Evolutionary conservation across 257 asterid genomes (phyloP).

Genomic region (Marsdenia floribunda): DNA sequence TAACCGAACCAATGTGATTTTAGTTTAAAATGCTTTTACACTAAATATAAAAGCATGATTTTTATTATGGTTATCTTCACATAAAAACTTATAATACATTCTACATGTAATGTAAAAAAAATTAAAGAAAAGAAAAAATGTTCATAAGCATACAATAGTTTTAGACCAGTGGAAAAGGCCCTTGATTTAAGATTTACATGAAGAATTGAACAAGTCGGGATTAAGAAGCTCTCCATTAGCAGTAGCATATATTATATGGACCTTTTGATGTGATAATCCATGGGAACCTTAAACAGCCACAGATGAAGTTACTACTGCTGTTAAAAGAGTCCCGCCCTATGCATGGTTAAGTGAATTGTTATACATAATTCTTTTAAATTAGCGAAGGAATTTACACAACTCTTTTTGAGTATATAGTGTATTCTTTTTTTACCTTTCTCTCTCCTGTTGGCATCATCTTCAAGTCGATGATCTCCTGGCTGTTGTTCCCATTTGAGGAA

Average conservation of each 20-base stretch:
- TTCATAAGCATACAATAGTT: no score
- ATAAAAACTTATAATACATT: no score
- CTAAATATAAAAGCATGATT: no score
- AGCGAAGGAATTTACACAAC: constrained; percentile 5
- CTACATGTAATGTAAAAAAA: no score
- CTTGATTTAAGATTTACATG: background rate
- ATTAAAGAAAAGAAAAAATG: no score
- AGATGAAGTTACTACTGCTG: background rate
- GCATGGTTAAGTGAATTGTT: background rate
- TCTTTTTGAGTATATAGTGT: background rate
- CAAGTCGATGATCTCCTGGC: background rate
- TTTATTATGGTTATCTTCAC: no score
- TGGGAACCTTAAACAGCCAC: background rate
- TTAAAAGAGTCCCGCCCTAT: background rate
- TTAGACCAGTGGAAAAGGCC: no score
- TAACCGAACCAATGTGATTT: no score
- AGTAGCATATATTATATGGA: no score
- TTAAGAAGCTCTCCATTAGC: background rate
- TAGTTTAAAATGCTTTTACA: no score
- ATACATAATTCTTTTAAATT: background rate
- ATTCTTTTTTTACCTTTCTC: background rate
- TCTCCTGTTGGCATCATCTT: background rate
- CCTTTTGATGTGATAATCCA: background rate
- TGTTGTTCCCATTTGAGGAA: background rate
- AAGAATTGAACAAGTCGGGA: background rate